phyloP scores from a whole-genome alignment of 2,329 filamentous ascomycete genomes.

The Coniella vitis region DNA sequence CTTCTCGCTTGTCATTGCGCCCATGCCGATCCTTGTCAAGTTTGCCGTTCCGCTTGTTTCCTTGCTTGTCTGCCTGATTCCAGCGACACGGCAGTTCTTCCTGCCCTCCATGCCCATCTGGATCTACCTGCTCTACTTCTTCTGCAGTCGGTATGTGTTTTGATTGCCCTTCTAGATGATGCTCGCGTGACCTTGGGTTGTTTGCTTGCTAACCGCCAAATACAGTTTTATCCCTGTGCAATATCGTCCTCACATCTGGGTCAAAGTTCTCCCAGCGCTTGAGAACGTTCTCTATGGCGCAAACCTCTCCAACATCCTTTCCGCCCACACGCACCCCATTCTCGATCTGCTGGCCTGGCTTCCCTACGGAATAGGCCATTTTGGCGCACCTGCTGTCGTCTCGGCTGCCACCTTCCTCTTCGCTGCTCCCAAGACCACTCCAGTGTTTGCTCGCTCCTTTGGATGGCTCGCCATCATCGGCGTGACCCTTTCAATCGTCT shows the following conservation, averaged over 20 bases:
- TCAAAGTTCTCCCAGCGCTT: constrained; percentile 85
- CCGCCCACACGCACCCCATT: constrained; percentile 75
- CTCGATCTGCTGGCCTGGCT: constrained; percentile 89
- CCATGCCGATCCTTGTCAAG: constrained; percentile 74
- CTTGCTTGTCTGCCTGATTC: constrained; percentile 66
- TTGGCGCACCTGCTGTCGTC: constrained; percentile 75
- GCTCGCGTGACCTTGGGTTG: not conserved
- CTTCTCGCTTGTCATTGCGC: constrained; percentile 78
- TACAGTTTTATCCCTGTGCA: constrained; percentile 79
- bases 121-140: constrained; percentile 86
- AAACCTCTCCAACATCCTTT: constrained; percentile 92
- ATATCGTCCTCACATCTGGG: constrained; percentile 90
- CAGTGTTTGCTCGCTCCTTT: constrained; percentile 79
- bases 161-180: not conserved
- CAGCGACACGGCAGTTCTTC: constrained; percentile 84
- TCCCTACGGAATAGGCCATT: constrained; percentile 87
- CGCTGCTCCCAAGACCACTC: constrained; percentile 75
- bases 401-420: constrained; percentile 80
- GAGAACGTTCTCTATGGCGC: constrained; percentile 96
- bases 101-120: constrained; percentile 79
- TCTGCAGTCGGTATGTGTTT: constrained; percentile 72
- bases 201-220: constrained; percentile 7
- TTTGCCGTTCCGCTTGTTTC: constrained; percentile 62
- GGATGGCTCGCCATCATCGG: constrained; percentile 89
- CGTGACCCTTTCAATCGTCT: constrained; percentile 80